Conservation (phyloP, 129 eudicot species). For the Centella asiatica region DNA sequence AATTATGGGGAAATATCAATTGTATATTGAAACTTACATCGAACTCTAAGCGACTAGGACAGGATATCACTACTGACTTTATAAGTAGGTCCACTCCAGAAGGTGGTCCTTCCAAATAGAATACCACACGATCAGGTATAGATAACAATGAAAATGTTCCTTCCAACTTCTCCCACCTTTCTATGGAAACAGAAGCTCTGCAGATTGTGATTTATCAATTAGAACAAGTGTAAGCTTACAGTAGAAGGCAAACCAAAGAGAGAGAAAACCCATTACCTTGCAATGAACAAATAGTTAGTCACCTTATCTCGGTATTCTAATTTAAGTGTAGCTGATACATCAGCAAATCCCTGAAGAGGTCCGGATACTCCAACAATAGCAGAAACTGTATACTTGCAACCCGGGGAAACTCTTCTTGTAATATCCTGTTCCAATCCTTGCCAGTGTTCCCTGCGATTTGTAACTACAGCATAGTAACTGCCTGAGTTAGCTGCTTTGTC, state of each 20-base stretch:
- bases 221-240: slow-evolving; percentile 1
- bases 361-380: slow-evolving; percentile 77
- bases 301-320: slow-evolving; percentile 39
- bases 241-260: background rate
- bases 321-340: slow-evolving; percentile 57
- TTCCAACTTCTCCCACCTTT: slow-evolving; percentile 63
- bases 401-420: slow-evolving; percentile 42
- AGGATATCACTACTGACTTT: slow-evolving; percentile 39
- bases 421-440: slow-evolving; percentile 97
- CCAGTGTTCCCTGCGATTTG: slow-evolving; percentile 71
- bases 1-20: background rate
- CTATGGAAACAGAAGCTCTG: slow-evolving; percentile 48
- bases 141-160: slow-evolving; percentile 60
- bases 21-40: slow-evolving; percentile 29
- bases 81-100: slow-evolving; percentile 78
- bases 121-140: slow-evolving; percentile 48
- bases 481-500: slow-evolving; percentile 21
- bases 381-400: slow-evolving; percentile 43
- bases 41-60: slow-evolving; percentile 11
- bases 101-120: slow-evolving; percentile 78
- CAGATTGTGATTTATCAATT: slow-evolving; percentile 11
- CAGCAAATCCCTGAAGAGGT: slow-evolving; percentile 22
- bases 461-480: slow-evolving; percentile 40
- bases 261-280: slow-evolving; percentile 35
- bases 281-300: slow-evolving; percentile 45